phyloP scores from a whole-genome alignment of 2,329 filamentous ascomycete species.

The Dactylella cylindrospora region DNA sequence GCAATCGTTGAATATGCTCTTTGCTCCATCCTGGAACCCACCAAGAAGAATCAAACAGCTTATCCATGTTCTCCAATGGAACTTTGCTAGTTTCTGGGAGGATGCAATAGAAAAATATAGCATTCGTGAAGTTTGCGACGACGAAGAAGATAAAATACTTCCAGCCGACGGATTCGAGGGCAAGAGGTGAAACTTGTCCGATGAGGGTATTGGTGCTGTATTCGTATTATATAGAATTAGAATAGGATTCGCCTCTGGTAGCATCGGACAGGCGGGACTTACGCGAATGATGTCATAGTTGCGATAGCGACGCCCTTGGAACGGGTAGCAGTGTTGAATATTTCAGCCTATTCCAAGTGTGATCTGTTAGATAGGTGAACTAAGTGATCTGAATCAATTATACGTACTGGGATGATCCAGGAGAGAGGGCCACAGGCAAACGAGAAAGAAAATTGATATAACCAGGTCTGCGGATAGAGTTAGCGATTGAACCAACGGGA shows the following conservation, averaged over 20 bases:
- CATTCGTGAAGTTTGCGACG: conserved; percentile 69
- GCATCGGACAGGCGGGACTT: background rate
- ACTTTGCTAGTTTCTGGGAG: conserved; percentile 67
- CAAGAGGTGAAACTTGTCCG: conserved; percentile 66
- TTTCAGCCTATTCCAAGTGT: conserved; percentile 61
- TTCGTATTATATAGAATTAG: background rate
- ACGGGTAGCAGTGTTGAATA: conserved; percentile 75
- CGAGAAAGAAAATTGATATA: conserved; percentile 77
- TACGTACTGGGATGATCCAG: conserved; percentile 57
- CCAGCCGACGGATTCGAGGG: conserved; percentile 56
- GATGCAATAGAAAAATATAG: conserved; percentile 67
- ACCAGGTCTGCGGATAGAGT: conserved; percentile 60
- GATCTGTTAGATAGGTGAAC: conserved; percentile 53
- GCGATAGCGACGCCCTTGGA: conserved; percentile 74
- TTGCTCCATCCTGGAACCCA: conserved; percentile 62
- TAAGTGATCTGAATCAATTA: conserved; percentile 12
- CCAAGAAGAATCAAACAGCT: conserved; percentile 66
- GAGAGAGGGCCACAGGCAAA: conserved; percentile 69
- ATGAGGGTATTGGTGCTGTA: conserved; percentile 62
- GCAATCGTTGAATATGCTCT: conserved; percentile 53
- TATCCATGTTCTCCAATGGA: conserved; percentile 69
- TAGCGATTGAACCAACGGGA: background rate
- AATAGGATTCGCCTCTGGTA: too few relatives aligned
- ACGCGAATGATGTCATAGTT: conserved; percentile 69
- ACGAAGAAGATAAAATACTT: conserved; percentile 61